phyloP scores from a whole-genome alignment of 768 basidiomycete species.

The Mycena alexandri region DNA sequence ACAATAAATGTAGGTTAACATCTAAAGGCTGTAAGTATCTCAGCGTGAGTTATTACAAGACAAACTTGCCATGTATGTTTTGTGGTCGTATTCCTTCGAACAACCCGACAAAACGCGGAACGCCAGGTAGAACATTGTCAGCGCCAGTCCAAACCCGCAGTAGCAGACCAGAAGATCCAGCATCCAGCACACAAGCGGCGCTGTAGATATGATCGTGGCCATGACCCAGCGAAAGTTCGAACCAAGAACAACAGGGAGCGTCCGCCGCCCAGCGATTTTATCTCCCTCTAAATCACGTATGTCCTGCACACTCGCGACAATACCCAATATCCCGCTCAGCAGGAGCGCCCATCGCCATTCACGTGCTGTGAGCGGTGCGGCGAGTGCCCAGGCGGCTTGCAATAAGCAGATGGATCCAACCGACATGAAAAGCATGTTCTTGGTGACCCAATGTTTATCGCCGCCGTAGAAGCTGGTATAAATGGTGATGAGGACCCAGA shows the following conservation, averaged over 20 bases:
- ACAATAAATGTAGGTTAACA: conserved; percentile 34
- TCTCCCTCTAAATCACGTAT: conserved; percentile 58
- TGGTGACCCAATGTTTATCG: conserved; percentile 31
- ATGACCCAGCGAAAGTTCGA: conserved; percentile 42
- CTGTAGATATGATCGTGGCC: conserved; percentile 17
- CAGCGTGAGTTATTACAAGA: too few relatives aligned
- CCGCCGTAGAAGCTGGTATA: conserved; percentile 31
- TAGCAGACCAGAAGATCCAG: conserved; percentile 24
- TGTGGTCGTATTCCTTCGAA: conserved; percentile 30
- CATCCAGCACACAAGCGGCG: conserved; percentile 25
- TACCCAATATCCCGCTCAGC: conserved; percentile 46
- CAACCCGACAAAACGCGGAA: conserved; percentile 20
- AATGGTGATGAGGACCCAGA: conserved; percentile 27
- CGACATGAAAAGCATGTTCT: conserved; percentile 33
- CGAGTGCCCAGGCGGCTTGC: conserved; percentile 31
- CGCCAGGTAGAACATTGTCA: conserved; percentile 33
- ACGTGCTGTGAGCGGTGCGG: conserved; percentile 19
- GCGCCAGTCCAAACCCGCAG: conserved; percentile 8
- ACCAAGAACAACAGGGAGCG: conserved; percentile 57
- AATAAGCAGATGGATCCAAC: conserved; percentile 25
- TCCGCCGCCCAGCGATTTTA: conserved; percentile 49
- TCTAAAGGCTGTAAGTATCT: conserved; percentile 4
- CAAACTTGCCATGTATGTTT: conserved; percentile 30
- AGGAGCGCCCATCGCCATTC: conserved; percentile 27
- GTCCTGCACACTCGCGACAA: conserved; percentile 56